phyloP scores from a whole-genome alignment of 495 filamentous ascomycete species.

The Lasiosphaeriaceae sp. region DNA sequence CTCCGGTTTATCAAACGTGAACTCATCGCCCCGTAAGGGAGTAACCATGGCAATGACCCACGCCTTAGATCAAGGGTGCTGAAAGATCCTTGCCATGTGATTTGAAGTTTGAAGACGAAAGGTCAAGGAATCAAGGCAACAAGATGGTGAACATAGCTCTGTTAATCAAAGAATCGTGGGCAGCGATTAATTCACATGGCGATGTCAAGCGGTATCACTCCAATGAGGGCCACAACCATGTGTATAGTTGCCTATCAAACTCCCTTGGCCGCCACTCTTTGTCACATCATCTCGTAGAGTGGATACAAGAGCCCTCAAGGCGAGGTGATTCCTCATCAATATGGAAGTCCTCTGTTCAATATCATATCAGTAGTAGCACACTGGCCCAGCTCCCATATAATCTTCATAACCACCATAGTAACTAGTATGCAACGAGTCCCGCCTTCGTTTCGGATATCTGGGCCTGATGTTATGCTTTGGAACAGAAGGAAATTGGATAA shows the following conservation, averaged over 20 bases:
- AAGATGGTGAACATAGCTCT: no score
- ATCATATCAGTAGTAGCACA: constrained; percentile 11
- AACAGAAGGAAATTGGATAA: constrained; percentile 1
- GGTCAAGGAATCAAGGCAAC: no score
- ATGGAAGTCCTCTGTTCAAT: constrained; percentile 9
- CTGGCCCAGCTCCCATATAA: constrained; percentile 1
- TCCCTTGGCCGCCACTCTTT: background rate
- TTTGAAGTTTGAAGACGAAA: no score
- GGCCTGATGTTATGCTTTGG: constrained; percentile 1
- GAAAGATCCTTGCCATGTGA: no score
- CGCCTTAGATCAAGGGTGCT: no score
- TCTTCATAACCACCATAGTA: constrained; percentile 11
- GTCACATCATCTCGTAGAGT: background rate
- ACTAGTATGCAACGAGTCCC: constrained; percentile 9
- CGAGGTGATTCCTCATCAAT: constrained; percentile 1
- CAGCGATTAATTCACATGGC: no score
- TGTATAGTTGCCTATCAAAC: background rate
- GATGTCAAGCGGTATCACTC: no score
- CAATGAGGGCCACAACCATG: background rate
- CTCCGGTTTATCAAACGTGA: no score
- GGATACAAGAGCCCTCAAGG: background rate
- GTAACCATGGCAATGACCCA: no score
- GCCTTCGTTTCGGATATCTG: constrained; percentile 3
- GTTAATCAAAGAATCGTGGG: no score
- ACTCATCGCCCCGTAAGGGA: no score